phyloP scores from a whole-genome alignment of 1,139 yeast genomes.

The Komagataea norvegica region DNA sequence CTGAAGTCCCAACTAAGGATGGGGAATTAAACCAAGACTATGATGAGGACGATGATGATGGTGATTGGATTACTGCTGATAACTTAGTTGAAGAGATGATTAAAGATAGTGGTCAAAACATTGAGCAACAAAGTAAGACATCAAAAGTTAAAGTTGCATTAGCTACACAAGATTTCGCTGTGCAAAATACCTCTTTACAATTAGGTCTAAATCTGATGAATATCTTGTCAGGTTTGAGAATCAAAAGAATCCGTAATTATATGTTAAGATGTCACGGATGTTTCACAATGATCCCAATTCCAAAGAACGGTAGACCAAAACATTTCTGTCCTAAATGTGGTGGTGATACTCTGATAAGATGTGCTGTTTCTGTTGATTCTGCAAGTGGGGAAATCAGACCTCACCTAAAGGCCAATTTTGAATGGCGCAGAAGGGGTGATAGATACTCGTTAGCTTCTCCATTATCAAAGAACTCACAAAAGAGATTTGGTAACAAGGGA shows the following conservation, averaged over 20 bases:
- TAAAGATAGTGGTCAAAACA: conserved; percentile 54
- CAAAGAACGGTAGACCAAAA: conserved; percentile 67
- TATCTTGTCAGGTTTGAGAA: conserved; percentile 77
- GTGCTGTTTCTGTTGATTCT: conserved; percentile 82
- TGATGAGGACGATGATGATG: conserved; percentile 67
- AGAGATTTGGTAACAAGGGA: conserved; percentile 66
- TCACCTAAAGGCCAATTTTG: conserved; percentile 87
- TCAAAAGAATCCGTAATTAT: conserved; percentile 80
- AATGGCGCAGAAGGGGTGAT: conserved; percentile 91
- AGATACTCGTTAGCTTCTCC: conserved; percentile 74
- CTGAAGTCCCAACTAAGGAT: conserved; percentile 1
- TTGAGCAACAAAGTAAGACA: conserved; percentile 34
- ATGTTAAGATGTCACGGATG: conserved; percentile 98
- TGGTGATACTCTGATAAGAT: conserved; percentile 81
- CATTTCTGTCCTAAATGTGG: conserved; percentile 93
- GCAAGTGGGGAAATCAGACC: conserved; percentile 80
- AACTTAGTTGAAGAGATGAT: conserved; percentile 65
- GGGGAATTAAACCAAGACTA: conserved; percentile 39
- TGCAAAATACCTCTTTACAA: conserved; percentile 91
- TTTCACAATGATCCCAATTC: conserved; percentile 73
- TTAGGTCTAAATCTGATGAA: conserved; percentile 85
- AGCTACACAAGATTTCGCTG: conserved; percentile 95
- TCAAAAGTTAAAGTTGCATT: conserved; percentile 64
- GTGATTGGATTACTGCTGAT: conserved; percentile 94
- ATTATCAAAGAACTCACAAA: conserved; percentile 57